These are phyloP conservation scores for Beauveria pseudobassiana DNA, from an alignment of 2,329 filamentous ascomycete genomes.

Conservation along the genomic window DNA sequence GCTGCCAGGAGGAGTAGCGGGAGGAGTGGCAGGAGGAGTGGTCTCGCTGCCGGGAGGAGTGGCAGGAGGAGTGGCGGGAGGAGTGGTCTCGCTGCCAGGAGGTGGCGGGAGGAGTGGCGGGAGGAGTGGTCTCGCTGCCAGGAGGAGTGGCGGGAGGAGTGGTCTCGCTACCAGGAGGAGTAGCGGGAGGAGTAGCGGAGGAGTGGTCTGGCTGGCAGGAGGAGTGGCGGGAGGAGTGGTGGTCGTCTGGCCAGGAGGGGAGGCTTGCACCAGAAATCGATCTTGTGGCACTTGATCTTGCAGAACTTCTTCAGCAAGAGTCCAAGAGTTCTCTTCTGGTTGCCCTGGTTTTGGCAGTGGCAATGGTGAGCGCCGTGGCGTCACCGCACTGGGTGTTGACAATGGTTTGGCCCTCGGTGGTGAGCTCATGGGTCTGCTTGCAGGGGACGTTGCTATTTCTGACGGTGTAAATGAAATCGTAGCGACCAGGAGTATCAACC, in stretches of 20 bases:
- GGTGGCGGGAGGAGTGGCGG: slow-evolving; percentile 12
- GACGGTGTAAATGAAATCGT: slow-evolving; percentile 71
- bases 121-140: slow-evolving; percentile 3
- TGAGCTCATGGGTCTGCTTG: slow-evolving; percentile 64
- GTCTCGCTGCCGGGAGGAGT: slow-evolving; percentile 4
- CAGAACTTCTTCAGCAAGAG: slow-evolving; percentile 46
- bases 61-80: not conserved
- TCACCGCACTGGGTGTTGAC: slow-evolving; percentile 89
- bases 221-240: slow-evolving; percentile 9
- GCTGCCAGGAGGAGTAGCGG: no score
- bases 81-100: slow-evolving; percentile 8
- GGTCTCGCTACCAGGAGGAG: slow-evolving; percentile 1
- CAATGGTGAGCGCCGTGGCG: slow-evolving; percentile 71
- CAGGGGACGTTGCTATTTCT: slow-evolving; percentile 35
- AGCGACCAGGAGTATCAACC: slow-evolving; percentile 65
- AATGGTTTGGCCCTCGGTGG: slow-evolving; percentile 58
- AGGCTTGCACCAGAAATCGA: slow-evolving; percentile 66
- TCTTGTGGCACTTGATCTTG: slow-evolving; percentile 66
- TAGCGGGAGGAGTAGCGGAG: slow-evolving; percentile 12
- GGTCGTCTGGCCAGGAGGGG: slow-evolving; percentile 14
- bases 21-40: no score
- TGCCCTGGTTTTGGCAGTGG: slow-evolving; percentile 36
- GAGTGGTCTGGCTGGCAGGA: slow-evolving; percentile 8
- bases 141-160: slow-evolving; percentile 12
- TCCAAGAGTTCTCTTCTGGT: slow-evolving; percentile 43